Evolutionary conservation across 2,329 filamentous ascomycete genomes (phyloP).

Genomic region (Penicillium occitanis): DNA sequence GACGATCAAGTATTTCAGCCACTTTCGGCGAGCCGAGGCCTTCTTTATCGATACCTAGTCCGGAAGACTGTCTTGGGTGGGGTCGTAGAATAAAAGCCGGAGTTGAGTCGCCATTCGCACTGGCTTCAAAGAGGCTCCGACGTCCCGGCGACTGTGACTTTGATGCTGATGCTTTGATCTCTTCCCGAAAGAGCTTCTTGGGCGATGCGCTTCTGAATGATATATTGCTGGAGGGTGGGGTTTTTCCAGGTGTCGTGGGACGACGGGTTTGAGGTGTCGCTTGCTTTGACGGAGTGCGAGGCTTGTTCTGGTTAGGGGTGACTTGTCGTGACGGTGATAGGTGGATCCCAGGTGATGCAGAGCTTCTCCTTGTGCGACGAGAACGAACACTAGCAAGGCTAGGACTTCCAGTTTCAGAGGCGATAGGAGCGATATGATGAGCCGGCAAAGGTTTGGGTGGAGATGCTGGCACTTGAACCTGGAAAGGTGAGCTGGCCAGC

Average conservation of each 20-base stretch:
- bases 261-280: conserved; percentile 47
- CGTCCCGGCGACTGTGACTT: conserved; percentile 38
- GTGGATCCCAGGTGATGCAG: conserved; percentile 48
- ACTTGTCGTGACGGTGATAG: conserved; percentile 37
- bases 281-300: conserved; percentile 41
- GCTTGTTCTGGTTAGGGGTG: conserved; percentile 44
- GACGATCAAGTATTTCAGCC: conserved; percentile 67
- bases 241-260: conserved; percentile 52
- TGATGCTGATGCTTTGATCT: conserved; percentile 40
- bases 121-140: conserved; percentile 55
- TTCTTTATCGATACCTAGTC: conserved; percentile 66
- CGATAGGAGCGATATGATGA: conserved; percentile 40
- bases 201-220: conserved; percentile 51
- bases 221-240: conserved; percentile 50
- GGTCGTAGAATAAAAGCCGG: conserved; percentile 66
- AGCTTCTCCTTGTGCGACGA: conserved; percentile 50
- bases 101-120: conserved; percentile 56
- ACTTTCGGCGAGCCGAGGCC: conserved; percentile 76
- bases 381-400: conserved; percentile 55
- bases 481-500: conserved; percentile 49
- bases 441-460: conserved; percentile 31
- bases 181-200: conserved; percentile 48
- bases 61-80: conserved; percentile 60
- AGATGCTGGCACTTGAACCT: conserved; percentile 35
- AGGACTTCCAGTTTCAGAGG: conserved; percentile 56